Percentiles rank a stretch among this genome's conserved stretches.
Conservation (phyloP, 108 stramenopile species). For the Nitzschia sp. region DNA sequence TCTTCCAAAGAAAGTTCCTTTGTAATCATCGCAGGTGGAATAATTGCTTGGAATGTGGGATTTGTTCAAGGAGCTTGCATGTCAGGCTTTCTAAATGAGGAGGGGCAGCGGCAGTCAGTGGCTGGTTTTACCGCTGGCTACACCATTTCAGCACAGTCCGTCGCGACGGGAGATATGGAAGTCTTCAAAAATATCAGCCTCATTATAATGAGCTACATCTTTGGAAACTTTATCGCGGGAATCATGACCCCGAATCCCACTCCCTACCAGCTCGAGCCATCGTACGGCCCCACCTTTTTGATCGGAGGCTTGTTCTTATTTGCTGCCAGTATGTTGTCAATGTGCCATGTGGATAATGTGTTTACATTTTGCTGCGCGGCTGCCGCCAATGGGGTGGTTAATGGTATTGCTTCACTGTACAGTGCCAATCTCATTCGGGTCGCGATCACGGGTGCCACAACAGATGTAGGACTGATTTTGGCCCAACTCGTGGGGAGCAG, state of each 20-base stretch:
- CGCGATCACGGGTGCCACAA: slow-evolving; percentile 27
- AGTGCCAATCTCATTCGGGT: slow-evolving; percentile 32
- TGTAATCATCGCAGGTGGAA: slow-evolving; percentile 23
- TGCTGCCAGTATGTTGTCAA: slow-evolving; percentile 9
- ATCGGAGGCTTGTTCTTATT: slow-evolving; percentile 22
- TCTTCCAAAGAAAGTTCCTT: slow-evolving; percentile 20
- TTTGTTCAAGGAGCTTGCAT: slow-evolving; percentile 45
- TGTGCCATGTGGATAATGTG: background rate
- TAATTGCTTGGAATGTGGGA: slow-evolving; percentile 40
- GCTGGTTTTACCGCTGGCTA: slow-evolving; percentile 32
- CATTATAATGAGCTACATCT: slow-evolving; percentile 23
- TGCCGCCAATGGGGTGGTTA: slow-evolving; percentile 30
- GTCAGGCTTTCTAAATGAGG: slow-evolving; percentile 21
- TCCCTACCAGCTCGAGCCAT: slow-evolving; percentile 23
- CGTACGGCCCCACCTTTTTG: slow-evolving; percentile 37
- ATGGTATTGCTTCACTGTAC: slow-evolving; percentile 35
- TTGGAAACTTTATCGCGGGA: slow-evolving; percentile 20
- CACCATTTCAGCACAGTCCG: slow-evolving; percentile 24
- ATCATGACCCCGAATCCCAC: slow-evolving; percentile 25
- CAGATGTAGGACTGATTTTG: slow-evolving; percentile 33
- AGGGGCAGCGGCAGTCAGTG: slow-evolving; percentile 19
- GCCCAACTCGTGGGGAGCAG: slow-evolving; percentile 26
- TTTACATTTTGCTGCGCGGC: slow-evolving; percentile 27
- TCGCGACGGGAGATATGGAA: slow-evolving; percentile 22
- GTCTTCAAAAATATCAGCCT: slow-evolving; percentile 4